A percentile compares a stretch with the other conserved stretches of the same genome.
Conservation (phyloP, 306 rosid genomes). For the Lupinus albus region DNA sequence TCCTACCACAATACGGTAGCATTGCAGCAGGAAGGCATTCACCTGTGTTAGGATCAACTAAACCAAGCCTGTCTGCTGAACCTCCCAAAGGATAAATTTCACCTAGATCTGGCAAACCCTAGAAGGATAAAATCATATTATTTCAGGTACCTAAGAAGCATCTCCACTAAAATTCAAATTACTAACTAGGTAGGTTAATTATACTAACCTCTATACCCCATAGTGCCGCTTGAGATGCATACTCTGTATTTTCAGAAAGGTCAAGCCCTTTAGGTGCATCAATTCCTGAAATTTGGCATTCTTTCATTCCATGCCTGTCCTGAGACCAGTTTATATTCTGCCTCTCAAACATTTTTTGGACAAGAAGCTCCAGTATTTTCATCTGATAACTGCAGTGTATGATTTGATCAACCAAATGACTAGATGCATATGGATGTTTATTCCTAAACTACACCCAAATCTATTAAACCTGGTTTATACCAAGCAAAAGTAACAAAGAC, state of each 20-base stretch:
- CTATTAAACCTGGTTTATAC: background rate
- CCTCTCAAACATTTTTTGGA: conserved; percentile 52
- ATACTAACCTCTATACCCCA: conserved; percentile 96
- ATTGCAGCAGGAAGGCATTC: conserved; percentile 98
- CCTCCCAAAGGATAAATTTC: conserved; percentile 99
- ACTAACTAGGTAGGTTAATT: conserved; percentile 25
- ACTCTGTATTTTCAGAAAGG: conserved; percentile 78
- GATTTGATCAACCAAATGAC: conserved; percentile 30
- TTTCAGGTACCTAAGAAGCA: conserved; percentile 40
- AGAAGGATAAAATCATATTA: conserved; percentile 56
- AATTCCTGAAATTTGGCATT: conserved; percentile 67
- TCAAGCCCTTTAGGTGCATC: conserved; percentile 76
- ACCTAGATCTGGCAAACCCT: conserved; percentile 98
- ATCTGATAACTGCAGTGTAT: conserved; percentile 78
- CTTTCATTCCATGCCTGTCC: conserved; percentile 49
- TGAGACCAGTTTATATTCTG: conserved; percentile 56
- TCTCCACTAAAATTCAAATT: conserved; percentile 18
- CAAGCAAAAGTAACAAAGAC: conserved; percentile 4
- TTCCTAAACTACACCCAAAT: conserved; percentile 14
- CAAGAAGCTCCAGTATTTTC: conserved; percentile 71
- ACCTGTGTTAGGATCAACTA: conserved; percentile 82
- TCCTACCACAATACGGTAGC: conserved; percentile 93
- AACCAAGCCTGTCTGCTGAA: conserved; percentile 91
- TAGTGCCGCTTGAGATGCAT: conserved; percentile 90
- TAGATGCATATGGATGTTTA: background rate